Conservation (phyloP, 306 rosid genomes). For the Glycyrrhiza uralensis region DNA sequence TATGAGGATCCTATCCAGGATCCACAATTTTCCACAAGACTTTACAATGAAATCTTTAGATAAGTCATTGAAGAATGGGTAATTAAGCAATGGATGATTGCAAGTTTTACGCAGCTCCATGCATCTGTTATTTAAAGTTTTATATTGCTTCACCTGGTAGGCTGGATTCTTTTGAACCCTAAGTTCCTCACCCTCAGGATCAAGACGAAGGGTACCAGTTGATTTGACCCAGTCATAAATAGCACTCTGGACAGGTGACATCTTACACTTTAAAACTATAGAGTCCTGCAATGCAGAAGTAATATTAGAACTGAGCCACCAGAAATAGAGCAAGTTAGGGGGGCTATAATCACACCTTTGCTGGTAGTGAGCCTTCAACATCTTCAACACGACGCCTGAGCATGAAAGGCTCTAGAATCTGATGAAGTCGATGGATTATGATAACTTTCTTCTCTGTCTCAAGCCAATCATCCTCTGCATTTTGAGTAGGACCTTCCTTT, state of each 20-base stretch:
- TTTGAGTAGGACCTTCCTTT: constrained; percentile 73
- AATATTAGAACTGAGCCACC: constrained; percentile 28
- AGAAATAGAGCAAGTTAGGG: constrained; percentile 10
- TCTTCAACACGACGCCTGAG: constrained; percentile 99
- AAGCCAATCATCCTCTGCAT: constrained; percentile 96
- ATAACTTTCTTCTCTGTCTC: constrained; percentile 97
- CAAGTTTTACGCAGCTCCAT: constrained; percentile 98
- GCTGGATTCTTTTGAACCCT: constrained; percentile 72
- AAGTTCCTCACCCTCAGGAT: constrained; percentile 89
- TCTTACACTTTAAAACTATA: constrained; percentile 78
- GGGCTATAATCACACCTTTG: constrained; percentile 58
- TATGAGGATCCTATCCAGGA: constrained; percentile 87
- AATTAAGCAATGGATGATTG: constrained; percentile 95
- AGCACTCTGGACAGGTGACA: constrained; percentile 96
- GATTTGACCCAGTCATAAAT: constrained; percentile 95
- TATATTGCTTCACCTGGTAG: constrained; percentile 82
- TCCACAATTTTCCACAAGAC: constrained; percentile 98
- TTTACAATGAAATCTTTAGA: constrained; percentile 86
- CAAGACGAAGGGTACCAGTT: constrained; percentile 97
- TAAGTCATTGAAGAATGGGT: constrained; percentile 79
- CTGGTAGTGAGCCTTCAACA: constrained; percentile 96
- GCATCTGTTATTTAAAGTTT: constrained; percentile 88
- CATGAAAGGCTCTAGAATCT: constrained; percentile 99
- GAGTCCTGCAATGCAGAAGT: constrained; percentile 68
- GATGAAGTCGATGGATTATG: constrained; percentile 95